Base-by-base conservation (phyloP, 441 rosid genomes). In the Euphorbia schlechtendalii region DNA sequence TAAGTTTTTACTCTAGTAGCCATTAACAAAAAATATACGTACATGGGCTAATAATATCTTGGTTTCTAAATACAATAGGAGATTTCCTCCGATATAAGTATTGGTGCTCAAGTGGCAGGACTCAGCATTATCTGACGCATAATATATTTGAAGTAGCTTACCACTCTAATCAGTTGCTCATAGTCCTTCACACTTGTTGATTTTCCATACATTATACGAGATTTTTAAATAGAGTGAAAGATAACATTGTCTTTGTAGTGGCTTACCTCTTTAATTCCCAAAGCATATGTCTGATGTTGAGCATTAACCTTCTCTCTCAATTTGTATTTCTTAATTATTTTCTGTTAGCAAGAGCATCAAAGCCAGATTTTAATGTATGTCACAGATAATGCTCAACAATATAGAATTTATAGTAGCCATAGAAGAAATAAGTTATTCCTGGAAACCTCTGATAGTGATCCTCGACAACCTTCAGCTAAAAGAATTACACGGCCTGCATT, bases 391-490 rank as follows among this genome's bases (percentile, higher is more conserved):
- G 59, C 49, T 59, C 25, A 22, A 34, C 43, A 53, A 67, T 43
- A 60, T 67, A 43, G 30, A 64, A 51, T 51, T 48, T 22, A 59
- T 25, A 27, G 45, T 32, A 49, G 51, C 51, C 36, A 40, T 25
- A 34, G 64, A 43, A 69, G 71, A 61, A 57, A 17, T 63, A 70
- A 57, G 13, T 65, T 72, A 63, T 59, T 64, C 64, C 61, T 56
- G 45, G 85, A 74, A 68, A 93, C 99, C 95, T 93, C 96, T 3
- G 99, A 85, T 61, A 93, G 77, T 61, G 99, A 93, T 77, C 99
- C 99, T 67, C 99, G 87, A 71, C 97, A 93, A 69, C 99, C 99
- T 71, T 93, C 99, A 51, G 96, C 96, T 52, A 93, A 74, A 69
- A 93, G 82, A 24, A 87, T 88, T 56, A 90, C 34, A 64, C 81